These are phyloP conservation scores for Ascochyta lentis DNA, from an alignment of 2,329 filamentous ascomycete species.

Conservation along the genomic window DNA sequence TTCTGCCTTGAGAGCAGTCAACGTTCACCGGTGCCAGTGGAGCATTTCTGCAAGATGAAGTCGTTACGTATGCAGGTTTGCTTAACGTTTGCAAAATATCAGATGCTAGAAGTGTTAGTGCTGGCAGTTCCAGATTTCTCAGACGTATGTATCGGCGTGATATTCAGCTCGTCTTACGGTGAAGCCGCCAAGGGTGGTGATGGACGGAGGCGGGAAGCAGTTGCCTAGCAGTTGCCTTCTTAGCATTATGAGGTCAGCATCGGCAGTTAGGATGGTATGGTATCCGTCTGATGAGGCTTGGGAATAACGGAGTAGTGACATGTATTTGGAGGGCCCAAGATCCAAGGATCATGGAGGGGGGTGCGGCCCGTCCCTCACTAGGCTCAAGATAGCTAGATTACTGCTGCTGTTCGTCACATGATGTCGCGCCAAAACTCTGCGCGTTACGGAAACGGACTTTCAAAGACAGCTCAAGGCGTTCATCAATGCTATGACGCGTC, in stretches of 20 bases:
- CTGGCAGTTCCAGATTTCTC: conserved; percentile 19
- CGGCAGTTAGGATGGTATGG: neutral
- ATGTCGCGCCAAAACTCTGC: too few relatives aligned
- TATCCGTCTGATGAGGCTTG: neutral
- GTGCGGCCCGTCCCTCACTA: conserved; percentile 1
- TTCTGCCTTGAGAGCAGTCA: conserved; percentile 41
- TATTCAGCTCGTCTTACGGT: conserved; percentile 39
- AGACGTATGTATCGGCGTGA: conserved; percentile 15
- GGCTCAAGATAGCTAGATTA: neutral
- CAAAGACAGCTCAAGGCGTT: too few relatives aligned
- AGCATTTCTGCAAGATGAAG: conserved; percentile 20
- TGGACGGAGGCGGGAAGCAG: conserved; percentile 22
- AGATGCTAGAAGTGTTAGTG: conserved; percentile 26
- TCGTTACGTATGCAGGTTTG: conserved; percentile 15
- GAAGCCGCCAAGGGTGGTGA: conserved; percentile 28
- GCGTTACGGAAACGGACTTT: too few relatives aligned
- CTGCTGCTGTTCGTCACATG: too few relatives aligned
- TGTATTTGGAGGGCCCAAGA: neutral
- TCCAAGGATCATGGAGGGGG: conserved; percentile 7
- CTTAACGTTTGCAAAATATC: conserved; percentile 28
- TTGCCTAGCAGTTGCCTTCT: conserved; percentile 41
- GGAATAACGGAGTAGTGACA: neutral
- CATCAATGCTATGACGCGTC: too few relatives aligned
- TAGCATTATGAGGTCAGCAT: neutral
- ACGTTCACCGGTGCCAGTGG: conserved; percentile 45